phyloP scores from a whole-genome alignment of 2,329 filamentous ascomycete species.

The Pyrenochaeta sp. region DNA sequence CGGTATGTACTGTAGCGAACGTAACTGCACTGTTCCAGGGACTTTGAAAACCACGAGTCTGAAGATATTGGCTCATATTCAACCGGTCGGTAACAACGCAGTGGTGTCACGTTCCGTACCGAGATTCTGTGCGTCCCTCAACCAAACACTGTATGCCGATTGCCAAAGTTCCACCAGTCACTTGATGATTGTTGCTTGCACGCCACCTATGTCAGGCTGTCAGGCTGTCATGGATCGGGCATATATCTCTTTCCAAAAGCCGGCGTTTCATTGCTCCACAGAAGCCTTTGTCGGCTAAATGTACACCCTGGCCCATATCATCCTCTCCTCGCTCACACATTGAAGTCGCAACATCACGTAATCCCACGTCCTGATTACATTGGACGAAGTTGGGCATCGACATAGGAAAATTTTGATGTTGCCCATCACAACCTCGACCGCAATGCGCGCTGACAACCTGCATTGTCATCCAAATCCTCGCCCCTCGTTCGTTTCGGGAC shows the following conservation, averaged over 20 bases:
- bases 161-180: constrained; percentile 15
- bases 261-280: constrained; percentile 7
- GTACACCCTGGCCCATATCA: background rate
- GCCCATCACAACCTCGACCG: too few species aligned
- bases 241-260: background rate
- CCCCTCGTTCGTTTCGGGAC: too few species aligned
- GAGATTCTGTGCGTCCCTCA: background rate
- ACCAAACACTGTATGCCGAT: background rate
- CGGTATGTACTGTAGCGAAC: constrained; percentile 7
- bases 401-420: too few species aligned
- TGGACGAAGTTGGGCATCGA: constrained; percentile 27
- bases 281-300: constrained; percentile 8
- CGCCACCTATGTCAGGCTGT: constrained; percentile 6
- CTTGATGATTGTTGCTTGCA: constrained; percentile 10
- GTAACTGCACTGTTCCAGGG: constrained; percentile 10
- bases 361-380: background rate
- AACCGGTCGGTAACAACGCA: constrained; percentile 24
- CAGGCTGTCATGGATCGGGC: background rate
- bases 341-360: background rate
- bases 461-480: too few species aligned
- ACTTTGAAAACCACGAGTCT: constrained; percentile 19
- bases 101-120: constrained; percentile 6
- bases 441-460: too few species aligned
- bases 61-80: constrained; percentile 34
- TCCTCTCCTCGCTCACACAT: background rate